Base-by-base conservation (phyloP, 2,329 filamentous ascomycete genomes). In the Hypoxylon sp. region DNA sequence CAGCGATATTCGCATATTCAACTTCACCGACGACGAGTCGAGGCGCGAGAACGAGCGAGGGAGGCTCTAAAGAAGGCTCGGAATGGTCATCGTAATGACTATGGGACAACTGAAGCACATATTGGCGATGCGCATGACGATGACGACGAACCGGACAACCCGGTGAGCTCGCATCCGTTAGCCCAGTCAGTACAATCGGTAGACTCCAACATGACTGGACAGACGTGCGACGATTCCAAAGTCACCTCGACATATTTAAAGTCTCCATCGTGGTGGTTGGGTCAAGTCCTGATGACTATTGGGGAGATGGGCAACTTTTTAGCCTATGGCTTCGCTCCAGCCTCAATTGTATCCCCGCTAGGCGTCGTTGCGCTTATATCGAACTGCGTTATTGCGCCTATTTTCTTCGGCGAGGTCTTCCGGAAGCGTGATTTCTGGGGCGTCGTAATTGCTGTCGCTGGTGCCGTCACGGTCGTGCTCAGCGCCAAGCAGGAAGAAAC, bases 251-350 rank as follows among this genome's bases (percentile, higher is more conserved):
- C 84, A 4, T 99, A 99, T 71, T 81, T 99, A 52, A 86, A 84
- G 59, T 96, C 91, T 25, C 91, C 91, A 1, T 97, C 94, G 68
- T 99, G 94, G 94, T 99, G 94, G 94, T 75, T 87, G 21, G 94
- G 94, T 13, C 93, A 97, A 60, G 81, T 95, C 11, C 79, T 99
- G 52, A 99, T 99, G 83, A 91, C 87, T 0, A 75, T 96, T 16
- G 94, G 94, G 49, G 94, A 99, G 75, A 88, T 89, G 67, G 94
- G 94, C 41, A 99, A 99, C 70, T 99, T 99, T 67, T 76, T 99
- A 57, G 94, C 94, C 0, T 99, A 99, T 67, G 94, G 94, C 16
- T 99, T 99, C 69, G 94, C 94, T 20, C 94, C 94, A 3, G 94
- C 94, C 5, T 97, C 94, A 9, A 97, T 99, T 64, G 94, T 99